Evolutionary conservation across 306 rosid genomes (phyloP).

Genomic region (Sicyos baderoa): DNA sequence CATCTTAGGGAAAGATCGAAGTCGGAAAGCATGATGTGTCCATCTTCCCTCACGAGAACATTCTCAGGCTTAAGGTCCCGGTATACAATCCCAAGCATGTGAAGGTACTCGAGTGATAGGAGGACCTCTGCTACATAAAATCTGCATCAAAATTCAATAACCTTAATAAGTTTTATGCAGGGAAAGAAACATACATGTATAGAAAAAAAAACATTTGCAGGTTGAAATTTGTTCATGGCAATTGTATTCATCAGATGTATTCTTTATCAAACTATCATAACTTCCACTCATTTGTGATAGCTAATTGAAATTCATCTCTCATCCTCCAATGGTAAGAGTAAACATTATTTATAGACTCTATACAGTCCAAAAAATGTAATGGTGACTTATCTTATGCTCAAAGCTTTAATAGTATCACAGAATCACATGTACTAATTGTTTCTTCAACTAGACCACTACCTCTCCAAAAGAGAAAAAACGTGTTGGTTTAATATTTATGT

Average conservation of each 20-base stretch:
- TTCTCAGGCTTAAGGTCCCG: constrained; percentile 99
- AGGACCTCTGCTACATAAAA: constrained; percentile 94
- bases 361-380: neutral
- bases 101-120: constrained; percentile 80
- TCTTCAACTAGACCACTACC: neutral
- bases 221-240: neutral
- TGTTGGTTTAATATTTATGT: neutral
- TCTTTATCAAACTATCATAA: neutral
- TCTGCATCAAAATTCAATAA: constrained; percentile 43
- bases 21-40: constrained; percentile 96
- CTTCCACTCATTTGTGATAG: neutral
- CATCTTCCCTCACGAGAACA: constrained; percentile 90
- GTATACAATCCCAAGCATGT: constrained; percentile 97
- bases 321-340: neutral
- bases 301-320: constrained; percentile 7
- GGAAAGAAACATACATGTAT: neutral
- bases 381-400: neutral
- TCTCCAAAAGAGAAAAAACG: neutral
- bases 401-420: constrained; percentile 6
- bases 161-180: neutral
- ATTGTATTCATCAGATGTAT: neutral
- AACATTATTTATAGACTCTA: neutral
- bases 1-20: constrained; percentile 94
- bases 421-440: neutral
- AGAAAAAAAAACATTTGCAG: neutral